These are phyloP conservation scores for Candida parachauliodes DNA, from an alignment of 805 yeast species.

Conservation along the genomic window DNA sequence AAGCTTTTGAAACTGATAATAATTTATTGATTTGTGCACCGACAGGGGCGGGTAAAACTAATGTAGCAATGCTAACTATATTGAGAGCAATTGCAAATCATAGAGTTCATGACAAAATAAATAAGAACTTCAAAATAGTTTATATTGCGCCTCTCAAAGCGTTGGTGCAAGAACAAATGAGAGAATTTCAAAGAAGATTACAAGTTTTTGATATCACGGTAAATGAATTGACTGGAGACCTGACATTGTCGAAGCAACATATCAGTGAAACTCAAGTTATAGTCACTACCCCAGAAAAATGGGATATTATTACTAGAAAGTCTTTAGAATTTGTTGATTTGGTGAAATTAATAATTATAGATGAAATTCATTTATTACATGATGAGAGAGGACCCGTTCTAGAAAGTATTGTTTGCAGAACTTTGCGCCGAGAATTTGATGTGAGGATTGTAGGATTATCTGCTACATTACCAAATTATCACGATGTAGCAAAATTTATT, in stretches of 20 bases:
- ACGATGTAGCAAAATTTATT: slow-evolving; percentile 80
- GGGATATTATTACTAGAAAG: slow-evolving; percentile 95
- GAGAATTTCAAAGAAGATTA: slow-evolving; percentile 75
- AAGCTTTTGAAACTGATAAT: slow-evolving; percentile 68
- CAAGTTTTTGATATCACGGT: slow-evolving; percentile 64
- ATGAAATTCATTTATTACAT: slow-evolving; percentile 89
- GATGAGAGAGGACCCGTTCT: slow-evolving; percentile 95
- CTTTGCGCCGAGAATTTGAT: slow-evolving; percentile 47
- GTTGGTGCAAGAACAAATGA: slow-evolving; percentile 88
- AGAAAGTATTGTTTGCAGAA: slow-evolving; percentile 82
- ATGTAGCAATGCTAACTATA: slow-evolving; percentile 85
- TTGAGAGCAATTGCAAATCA: slow-evolving; percentile 57
- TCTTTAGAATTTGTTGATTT: slow-evolving; percentile 55
- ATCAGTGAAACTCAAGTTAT: slow-evolving; percentile 74
- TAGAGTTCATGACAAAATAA: slow-evolving; percentile 43
- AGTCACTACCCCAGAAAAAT: slow-evolving; percentile 94
- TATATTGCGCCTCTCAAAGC: slow-evolving; percentile 94
- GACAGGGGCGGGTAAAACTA: slow-evolving; percentile 98
- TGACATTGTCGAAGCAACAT: slow-evolving; percentile 70
- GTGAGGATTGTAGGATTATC: slow-evolving; percentile 82
- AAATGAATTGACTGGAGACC: slow-evolving; percentile 88
- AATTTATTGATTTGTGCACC: slow-evolving; percentile 92
- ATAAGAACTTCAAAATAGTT: slow-evolving; percentile 66
- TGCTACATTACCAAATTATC: slow-evolving; percentile 87
- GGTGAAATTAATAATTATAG: slow-evolving; percentile 74